Evolutionary conservation across 2,329 filamentous ascomycete genomes (phyloP).

Genomic region (Fusarium virguliforme): DNA sequence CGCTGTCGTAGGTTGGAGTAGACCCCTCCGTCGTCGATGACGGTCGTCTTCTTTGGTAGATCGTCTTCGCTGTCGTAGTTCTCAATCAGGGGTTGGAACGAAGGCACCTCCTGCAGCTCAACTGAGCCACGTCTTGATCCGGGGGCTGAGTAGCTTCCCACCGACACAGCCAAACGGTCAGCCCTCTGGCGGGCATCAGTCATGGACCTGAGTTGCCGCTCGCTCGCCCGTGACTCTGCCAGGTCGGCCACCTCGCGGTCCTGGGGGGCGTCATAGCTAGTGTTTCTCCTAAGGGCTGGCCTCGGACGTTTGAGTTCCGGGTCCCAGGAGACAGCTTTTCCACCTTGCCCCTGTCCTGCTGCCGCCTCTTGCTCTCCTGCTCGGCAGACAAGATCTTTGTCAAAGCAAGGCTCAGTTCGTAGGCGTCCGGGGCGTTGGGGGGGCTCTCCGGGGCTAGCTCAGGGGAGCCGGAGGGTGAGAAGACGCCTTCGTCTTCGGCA

Average conservation of each 20-base stretch:
- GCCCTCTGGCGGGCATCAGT: conserved; percentile 60
- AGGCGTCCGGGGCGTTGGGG: conserved; percentile 58
- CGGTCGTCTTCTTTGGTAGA: conserved; percentile 41
- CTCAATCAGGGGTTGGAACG: conserved; percentile 55
- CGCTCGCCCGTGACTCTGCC: conserved; percentile 57
- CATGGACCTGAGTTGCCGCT: conserved; percentile 60
- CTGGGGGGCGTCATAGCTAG: conserved; percentile 61
- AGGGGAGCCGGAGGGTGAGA: conserved; percentile 52
- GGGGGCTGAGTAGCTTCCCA: conserved; percentile 58
- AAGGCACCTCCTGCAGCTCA: conserved; percentile 48
- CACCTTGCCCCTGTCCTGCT: conserved; percentile 30
- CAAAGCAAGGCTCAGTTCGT: conserved; percentile 58
- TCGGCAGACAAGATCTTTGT: conserved; percentile 59
- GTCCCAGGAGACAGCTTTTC: conserved; percentile 28
- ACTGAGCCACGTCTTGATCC: conserved; percentile 57
- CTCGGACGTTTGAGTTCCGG: conserved; percentile 52
- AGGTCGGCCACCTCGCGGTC: conserved; percentile 60
- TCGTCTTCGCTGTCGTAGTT: conserved; percentile 52
- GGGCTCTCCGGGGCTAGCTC: conserved; percentile 48
- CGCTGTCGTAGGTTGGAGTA: conserved; percentile 49
- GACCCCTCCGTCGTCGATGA: conserved; percentile 27
- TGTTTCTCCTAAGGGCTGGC: conserved; percentile 61
- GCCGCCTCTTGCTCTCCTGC: conserved; percentile 44
- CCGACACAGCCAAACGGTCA: conserved; percentile 58
- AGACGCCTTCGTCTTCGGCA: conserved; percentile 40